Evolutionary conservation across 164 flowering plant genomes (phyloP), one percentile per base, ranked within the genome.

Genomic region (Piper betle): DNA sequence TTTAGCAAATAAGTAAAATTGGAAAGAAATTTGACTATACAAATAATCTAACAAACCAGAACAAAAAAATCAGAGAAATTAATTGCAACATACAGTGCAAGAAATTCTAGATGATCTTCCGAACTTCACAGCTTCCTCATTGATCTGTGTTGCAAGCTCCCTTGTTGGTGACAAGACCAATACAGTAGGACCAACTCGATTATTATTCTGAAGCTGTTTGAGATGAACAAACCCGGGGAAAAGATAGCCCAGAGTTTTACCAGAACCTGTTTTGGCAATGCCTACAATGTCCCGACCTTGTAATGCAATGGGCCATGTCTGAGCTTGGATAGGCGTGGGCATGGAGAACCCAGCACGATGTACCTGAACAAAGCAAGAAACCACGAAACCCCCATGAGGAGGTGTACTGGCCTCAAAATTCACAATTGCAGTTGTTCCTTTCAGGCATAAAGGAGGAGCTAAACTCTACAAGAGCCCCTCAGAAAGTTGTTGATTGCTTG

Each of bases 301-400:
- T 17, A 91, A 73, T 65, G 88, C 95, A 71, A 91, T 73, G 39
- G 98, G 96, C 92, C 94, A 88, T 57, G 98, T 81, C 72, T 88
- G 96, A n/a, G 96, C 96, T 77, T 91, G 98, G 62, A 91, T 88
- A 63, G 98, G 98, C 58, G 94, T 85, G 37, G 98, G 98, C 33
- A 84, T 73, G 59, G 88, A 68, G 66, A 88, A 91, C 52, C 98
- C 98, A 57, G 98, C 98, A 64, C 67, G 68, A 11, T 67, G 79
- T 67, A 79, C 88, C 96, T 89, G 84, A 15, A 71, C 72, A 53
- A 62, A 50, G 58, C 65, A 56, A 63, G 25, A 39, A 55, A 43
- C 46, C 58, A 52, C 60, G 52, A 41, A 37, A 46, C 58, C 53
- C 60, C 66, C 66, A 63, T 63, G 60, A 63, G 65, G 66, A 63